A percentile compares a stretch with the other conserved stretches of the same genome.
Evolutionary conservation across 768 basidiomycete species (phyloP).

Genomic region (Tylopilus intermedius): DNA sequence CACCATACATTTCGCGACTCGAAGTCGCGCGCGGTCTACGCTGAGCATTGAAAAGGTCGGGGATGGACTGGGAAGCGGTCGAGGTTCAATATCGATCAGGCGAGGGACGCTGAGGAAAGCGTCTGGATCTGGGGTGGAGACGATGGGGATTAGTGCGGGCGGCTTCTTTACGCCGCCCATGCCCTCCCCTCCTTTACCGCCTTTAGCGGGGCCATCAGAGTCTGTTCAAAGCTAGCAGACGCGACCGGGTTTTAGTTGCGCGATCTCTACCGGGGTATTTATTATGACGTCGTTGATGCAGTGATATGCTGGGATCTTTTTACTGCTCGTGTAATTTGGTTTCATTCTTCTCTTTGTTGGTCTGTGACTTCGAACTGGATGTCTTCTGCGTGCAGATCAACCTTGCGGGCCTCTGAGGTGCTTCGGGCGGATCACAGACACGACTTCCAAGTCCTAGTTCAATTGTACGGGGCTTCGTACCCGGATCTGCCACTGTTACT

Average conservation of each 20-base stretch:
- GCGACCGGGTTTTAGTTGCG: neutral
- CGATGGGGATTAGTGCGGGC: constrained; percentile 66
- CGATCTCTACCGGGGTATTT: constrained; percentile 4
- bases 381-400: too few relatives aligned
- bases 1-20: constrained; percentile 28
- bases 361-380: neutral
- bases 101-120: constrained; percentile 57
- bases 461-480: too few relatives aligned
- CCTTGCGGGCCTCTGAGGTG: too few relatives aligned
- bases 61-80: constrained; percentile 29
- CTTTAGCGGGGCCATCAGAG: constrained; percentile 4
- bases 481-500: too few relatives aligned
- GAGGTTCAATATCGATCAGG: constrained; percentile 64
- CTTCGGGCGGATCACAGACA: too few relatives aligned
- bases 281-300: neutral
- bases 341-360: neutral
- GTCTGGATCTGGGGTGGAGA: constrained; percentile 70
- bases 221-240: constrained; percentile 2
- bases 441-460: too few relatives aligned
- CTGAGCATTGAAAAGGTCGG: constrained; percentile 55
- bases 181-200: constrained; percentile 27
- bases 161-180: constrained; percentile 70
- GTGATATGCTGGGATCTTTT: neutral
- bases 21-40: constrained; percentile 49
- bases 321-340: neutral